Percentiles rank a stretch among this genome's conserved stretches.
These are phyloP conservation scores for Arctium lappa DNA, from an alignment of 129 eudicot genomes.

Conservation along the genomic window DNA sequence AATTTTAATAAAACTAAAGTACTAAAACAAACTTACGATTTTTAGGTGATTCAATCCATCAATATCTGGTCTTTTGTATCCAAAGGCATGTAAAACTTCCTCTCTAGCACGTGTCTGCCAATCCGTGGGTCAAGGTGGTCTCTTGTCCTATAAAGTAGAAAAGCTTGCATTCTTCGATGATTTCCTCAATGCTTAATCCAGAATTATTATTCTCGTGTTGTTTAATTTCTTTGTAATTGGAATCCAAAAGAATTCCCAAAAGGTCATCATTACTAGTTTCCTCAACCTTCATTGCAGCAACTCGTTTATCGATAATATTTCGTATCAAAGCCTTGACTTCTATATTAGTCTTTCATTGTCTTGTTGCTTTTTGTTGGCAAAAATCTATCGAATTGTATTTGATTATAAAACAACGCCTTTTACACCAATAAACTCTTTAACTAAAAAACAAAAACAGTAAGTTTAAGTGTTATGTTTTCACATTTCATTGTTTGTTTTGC, in stretches of 20 bases:
- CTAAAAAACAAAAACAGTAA: neutral
- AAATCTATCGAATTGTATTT: neutral
- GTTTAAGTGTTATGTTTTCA: too few species aligned
- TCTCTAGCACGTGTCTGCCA: neutral
- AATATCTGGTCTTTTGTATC: too few species aligned
- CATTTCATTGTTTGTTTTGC: neutral
- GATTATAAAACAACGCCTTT: neutral
- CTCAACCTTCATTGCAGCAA: neutral
- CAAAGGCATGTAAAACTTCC: too few species aligned
- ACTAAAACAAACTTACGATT: neutral
- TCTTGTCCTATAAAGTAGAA: neutral
- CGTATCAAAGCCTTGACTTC: neutral
- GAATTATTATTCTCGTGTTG: neutral
- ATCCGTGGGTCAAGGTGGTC: neutral
- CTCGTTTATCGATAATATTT: neutral
- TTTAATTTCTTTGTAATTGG: conserved; percentile 1
- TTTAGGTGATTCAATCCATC: neutral
- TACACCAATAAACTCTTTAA: neutral
- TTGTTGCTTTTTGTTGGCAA: conserved; percentile 10
- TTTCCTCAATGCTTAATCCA: conserved; percentile 8
- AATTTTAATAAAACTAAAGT: too few species aligned
- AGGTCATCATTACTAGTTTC: neutral
- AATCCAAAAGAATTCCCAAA: neutral
- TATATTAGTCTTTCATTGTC: neutral
- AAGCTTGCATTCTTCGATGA: conserved; percentile 16